Base-by-base conservation (phyloP, 345 rosid genomes). In the Anastatica hierochuntica region DNA sequence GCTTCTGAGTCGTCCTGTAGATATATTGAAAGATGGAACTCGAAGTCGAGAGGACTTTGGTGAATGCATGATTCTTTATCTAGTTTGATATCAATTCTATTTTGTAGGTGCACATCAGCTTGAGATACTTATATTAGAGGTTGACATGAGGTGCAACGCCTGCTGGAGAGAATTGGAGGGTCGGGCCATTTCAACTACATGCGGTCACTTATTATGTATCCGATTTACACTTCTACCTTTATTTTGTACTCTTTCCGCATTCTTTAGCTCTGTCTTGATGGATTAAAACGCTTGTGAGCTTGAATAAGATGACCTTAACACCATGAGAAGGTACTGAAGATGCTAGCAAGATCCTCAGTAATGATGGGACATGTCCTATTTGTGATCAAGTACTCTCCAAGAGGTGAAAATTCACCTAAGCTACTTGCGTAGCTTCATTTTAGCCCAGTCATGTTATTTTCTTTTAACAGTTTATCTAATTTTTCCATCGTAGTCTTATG, bases 91-190 rank as follows among this genome's bases (percentile, higher is more conserved):
- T n/a, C n/a, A n/a, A n/a, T n/a, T n/a, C n/a, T n/a, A n/a, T n/a
- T n/a, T n/a, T n/a, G n/a, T n/a, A n/a, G n/a, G n/a, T n/a, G n/a
- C n/a, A n/a, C n/a, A n/a, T n/a, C n/a, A n/a, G n/a, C n/a, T n/a
- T n/a, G n/a, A n/a, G n/a, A n/a, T n/a, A n/a, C n/a, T n/a, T n/a
- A n/a, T n/a, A n/a, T 56, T 27, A 48, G 56, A 60, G 66, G 68
- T 53, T 68, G 70, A 75, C 48, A 92, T 92, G 98, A 85, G 83
- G 77, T 92, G 98, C 87, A 88, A 88, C 18, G 85, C 87, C 0
- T 92, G 98, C 65, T 88, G 98, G 98, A 84, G 83, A 56, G 97
- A 92, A 60, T 62, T 92, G 72, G 95, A 88, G 66, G 95, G 94
- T 49, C 83, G 85, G 30, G 98, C 98, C 5, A 54, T 92, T 60